Evolutionary conservation across 495 filamentous ascomycete genomes (phyloP).

Genomic region (Tuber calosporum): DNA sequence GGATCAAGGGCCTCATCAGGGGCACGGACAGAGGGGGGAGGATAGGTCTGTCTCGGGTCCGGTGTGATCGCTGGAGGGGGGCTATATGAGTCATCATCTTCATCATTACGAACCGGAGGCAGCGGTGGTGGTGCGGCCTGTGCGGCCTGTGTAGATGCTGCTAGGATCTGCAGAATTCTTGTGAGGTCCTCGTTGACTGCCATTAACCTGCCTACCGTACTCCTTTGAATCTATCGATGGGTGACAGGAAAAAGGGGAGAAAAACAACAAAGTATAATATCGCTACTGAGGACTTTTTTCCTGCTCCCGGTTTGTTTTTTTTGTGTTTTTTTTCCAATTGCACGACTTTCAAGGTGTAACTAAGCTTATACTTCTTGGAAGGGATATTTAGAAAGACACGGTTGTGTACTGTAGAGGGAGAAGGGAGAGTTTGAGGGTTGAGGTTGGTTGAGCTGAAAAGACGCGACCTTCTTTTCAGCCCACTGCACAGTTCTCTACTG

Average conservation of each 20-base stretch:
- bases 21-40: not conserved
- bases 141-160: constrained; percentile 3
- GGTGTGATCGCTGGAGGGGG: constrained; percentile 11
- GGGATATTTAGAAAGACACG: not conserved
- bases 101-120: not conserved
- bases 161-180: constrained; percentile 15
- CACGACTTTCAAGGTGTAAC: not conserved
- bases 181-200: constrained; percentile 6
- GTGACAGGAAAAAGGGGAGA: not conserved
- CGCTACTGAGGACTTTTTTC: not conserved
- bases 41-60: not conserved
- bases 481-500: not conserved
- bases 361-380: not conserved
- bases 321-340: not conserved
- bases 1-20: constrained; percentile 44
- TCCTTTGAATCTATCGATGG: not conserved
- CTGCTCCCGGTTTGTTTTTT: not conserved
- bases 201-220: not conserved
- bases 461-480: not conserved
- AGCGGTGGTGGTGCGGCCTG: constrained; percentile 15
- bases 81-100: constrained; percentile 10
- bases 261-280: not conserved
- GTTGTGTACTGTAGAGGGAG: not conserved
- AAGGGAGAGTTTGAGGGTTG: not conserved
- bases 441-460: not conserved